Base-by-base conservation (phyloP, 2,329 filamentous ascomycete genomes). In the Claviceps paspali region DNA sequence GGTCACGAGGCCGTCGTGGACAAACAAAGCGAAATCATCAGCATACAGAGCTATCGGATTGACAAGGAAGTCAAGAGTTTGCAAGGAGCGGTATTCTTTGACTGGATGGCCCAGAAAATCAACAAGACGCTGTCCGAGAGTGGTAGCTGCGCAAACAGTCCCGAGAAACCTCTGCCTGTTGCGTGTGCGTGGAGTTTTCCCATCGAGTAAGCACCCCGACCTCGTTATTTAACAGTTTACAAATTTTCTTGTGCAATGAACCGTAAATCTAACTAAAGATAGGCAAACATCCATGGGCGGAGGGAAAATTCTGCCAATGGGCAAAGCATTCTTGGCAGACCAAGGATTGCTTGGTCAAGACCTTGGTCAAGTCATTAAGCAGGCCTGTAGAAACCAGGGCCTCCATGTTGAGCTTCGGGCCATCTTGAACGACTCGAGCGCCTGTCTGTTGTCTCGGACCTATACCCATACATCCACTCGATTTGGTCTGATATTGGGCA, bases 171-270 rank as follows among this genome's bases (percentile, higher is more conserved):
- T 21, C 56, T 80, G 36, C 67, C 67, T 7, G 62, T 79, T 57
- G 75, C 75, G 1, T 53, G 80, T 42, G 72, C 76, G 5, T 81
- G 76, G 75, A 80, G 76, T 41, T 82, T 82, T 47, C 76, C 76
- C 19, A 73, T 81, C 31, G 71, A 80, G 75, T 79, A 61, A 51
- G 72, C 62, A 22, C 21, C 33, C n/a, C 23, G 6, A 29, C 15
- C 15, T 28, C 14, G n/a, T 32, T 12, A 2, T 9, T 22, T 15
- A 11, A 10, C 18, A 17, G 9, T 4, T 29, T 29, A 12, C 14
- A 12, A 7, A 7, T 9, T 7, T 29, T 2, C 6, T 19, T 37
- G 11, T 22, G 11, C 7, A n/a, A 22, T 21, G 18, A 11, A 15
- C 4, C 22, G 23, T 14, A 8, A 10, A 22, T 31, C 39, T 45